phyloP scores from a whole-genome alignment of 805 yeast species.

The Myxozyma monticola region DNA sequence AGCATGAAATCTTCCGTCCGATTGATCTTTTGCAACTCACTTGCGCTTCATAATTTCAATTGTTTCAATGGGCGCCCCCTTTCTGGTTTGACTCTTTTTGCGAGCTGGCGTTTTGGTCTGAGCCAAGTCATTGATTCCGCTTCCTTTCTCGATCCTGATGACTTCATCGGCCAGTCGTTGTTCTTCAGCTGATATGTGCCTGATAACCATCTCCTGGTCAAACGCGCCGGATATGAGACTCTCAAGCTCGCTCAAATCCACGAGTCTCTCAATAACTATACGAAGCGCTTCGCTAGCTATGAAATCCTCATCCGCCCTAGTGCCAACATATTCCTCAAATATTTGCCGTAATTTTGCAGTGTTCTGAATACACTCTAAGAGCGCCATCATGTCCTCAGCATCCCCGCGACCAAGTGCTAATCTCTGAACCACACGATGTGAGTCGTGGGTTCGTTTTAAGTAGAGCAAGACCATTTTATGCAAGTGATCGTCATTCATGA shows the following conservation, averaged over 20 bases:
- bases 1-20: neutral
- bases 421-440: constrained; percentile 40
- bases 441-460: constrained; percentile 56
- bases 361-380: constrained; percentile 45
- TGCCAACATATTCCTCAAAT: constrained; percentile 6
- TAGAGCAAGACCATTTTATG: constrained; percentile 61
- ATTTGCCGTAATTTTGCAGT: constrained; percentile 13
- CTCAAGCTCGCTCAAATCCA: constrained; percentile 17
- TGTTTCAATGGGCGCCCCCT: constrained; percentile 29
- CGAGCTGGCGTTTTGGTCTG: constrained; percentile 15
- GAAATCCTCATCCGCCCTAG: neutral
- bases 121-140: constrained; percentile 4
- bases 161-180: constrained; percentile 20
- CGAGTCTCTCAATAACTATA: constrained; percentile 2
- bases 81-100: constrained; percentile 24
- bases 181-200: constrained; percentile 12
- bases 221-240: constrained; percentile 16
- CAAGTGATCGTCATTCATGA: constrained; percentile 45
- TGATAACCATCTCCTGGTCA: constrained; percentile 27
- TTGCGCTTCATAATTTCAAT: constrained; percentile 33
- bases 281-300: constrained; percentile 2
- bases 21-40: constrained; percentile 1
- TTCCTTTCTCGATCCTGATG: neutral
- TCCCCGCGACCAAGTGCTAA: constrained; percentile 45
- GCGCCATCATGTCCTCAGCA: constrained; percentile 47